Conservation (phyloP, 495 filamentous ascomycete species). For the Corynascus novoguineensis region DNA sequence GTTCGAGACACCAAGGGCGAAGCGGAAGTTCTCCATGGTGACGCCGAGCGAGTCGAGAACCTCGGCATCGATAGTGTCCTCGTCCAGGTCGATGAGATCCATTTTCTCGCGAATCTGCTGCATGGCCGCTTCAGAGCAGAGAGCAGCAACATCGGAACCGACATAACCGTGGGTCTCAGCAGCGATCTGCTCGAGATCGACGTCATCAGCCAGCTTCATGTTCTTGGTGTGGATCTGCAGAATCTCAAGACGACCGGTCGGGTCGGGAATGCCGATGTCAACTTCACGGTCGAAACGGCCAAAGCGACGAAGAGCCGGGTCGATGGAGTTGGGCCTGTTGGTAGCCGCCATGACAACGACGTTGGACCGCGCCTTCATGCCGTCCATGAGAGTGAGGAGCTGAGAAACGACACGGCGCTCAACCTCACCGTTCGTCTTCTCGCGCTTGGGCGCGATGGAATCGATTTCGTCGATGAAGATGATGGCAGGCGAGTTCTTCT, state of each 20-base stretch:
- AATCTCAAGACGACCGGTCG: constrained; percentile 97
- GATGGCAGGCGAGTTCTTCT: constrained; percentile 98
- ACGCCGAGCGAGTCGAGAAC: constrained; percentile 96
- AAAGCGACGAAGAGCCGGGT: constrained; percentile 93
- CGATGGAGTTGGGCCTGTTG: constrained; percentile 95
- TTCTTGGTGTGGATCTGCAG: constrained; percentile 99
- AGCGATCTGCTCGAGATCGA: constrained; percentile 94
- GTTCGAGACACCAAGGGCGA: constrained; percentile 95
- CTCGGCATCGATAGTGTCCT: constrained; percentile 98
- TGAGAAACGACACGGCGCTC: constrained; percentile 98
- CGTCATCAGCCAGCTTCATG: constrained; percentile 98
- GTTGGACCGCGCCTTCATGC: constrained; percentile 98
- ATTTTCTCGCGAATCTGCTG: constrained; percentile 99
- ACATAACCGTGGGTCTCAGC: constrained; percentile 99
- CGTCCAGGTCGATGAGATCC: constrained; percentile 98
- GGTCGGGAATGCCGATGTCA: constrained; percentile 95
- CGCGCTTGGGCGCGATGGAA: constrained; percentile 97
- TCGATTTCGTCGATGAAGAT: constrained; percentile 99
- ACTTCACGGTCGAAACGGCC: constrained; percentile 98
- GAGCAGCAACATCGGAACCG: constrained; percentile 96
- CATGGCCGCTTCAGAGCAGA: constrained; percentile 99
- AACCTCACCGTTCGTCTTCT: constrained; percentile 99
- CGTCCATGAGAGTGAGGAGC: constrained; percentile 96
- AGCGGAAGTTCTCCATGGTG: constrained; percentile 99
- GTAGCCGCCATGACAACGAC: constrained; percentile 98